Evolutionary conservation across 129 eudicot species (phyloP), one percentile per base, ranked within the genome.

Genomic region (Mikania micrantha): DNA sequence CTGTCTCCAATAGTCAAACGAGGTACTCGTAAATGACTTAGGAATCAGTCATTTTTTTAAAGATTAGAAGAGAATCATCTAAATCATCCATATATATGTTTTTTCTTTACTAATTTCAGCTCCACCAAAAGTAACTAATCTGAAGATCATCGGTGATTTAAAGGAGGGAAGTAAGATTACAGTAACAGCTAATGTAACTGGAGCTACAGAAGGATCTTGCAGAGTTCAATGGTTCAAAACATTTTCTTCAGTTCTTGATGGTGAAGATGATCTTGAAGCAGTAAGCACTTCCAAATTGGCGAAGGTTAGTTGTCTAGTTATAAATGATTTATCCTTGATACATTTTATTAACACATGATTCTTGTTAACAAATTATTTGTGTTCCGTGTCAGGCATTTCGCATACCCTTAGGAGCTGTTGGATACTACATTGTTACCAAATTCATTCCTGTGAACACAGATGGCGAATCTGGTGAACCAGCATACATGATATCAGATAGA

Each of bases 151-250:
- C 40, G 99, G 99, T 67, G 99, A 86, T 57, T 49, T 93, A 36
- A 89, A 82, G 80, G 99, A 93, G 76, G 96, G 96, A 67, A 89
- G 96, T 82, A 88, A 93, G 81, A 74, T 93, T 48, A 81, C 95
- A 34, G 96, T 83, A 60, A 84, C 88, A 8, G 91, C 90, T 70
- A 80, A 54, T 69, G 93, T 93, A 29, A 93, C 90, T 64, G 99
- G 96, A 71, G 99, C 96, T 74, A 83, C 93, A 31, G 99, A 93
- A 85, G 90, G 86, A 56, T 82, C 95, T 48, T 82, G 99, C 82
- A 86, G 90, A 84, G 96, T 93, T 57, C 99, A 93, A 73, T 93
- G 99, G 99, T 93, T 93, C 76, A 93, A 93, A 85, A 74, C 96
- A 60, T 78, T 76, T 70, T 78, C 79, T 39, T 63, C 85, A 45